phyloP scores from a whole-genome alignment of 139 green algal species.

The Coccomyxa sp. region DNA sequence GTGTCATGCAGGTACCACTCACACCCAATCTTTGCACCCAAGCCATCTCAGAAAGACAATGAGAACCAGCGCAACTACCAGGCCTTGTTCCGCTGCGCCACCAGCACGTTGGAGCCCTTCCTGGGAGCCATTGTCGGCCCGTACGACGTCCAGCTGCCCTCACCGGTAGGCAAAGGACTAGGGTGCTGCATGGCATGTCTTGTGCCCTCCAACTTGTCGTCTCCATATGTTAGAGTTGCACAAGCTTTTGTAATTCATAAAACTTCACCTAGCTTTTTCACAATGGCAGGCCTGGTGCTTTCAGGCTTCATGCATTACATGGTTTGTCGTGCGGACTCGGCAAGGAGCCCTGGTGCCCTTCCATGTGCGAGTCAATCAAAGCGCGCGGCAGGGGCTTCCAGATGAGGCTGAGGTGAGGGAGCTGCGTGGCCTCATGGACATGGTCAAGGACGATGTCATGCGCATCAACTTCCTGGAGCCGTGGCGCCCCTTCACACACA shows the following conservation, averaged over 20 bases:
- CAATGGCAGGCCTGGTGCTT: too few species aligned
- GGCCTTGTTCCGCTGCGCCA: constrained; percentile 55
- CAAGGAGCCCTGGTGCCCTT: constrained; percentile 28
- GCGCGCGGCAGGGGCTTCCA: constrained; percentile 22
- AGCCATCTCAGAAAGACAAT: constrained; percentile 71
- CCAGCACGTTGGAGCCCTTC: constrained; percentile 64
- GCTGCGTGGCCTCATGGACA: constrained; percentile 18
- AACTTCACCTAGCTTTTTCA: too few species aligned
- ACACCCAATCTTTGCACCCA: constrained; percentile 75
- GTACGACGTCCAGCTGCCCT: constrained; percentile 65
- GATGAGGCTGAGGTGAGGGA: constrained; percentile 1
- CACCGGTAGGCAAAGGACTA: constrained; percentile 15
- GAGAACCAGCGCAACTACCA: constrained; percentile 88
- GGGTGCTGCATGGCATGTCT: not conserved
- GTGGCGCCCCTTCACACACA: constrained; percentile 52
- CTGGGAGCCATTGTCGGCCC: constrained; percentile 74
- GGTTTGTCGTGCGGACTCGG: constrained; percentile 36
- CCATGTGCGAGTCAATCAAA: constrained; percentile 16
- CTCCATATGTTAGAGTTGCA: too few species aligned
- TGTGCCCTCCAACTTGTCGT: too few species aligned
- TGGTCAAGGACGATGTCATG: constrained; percentile 31
- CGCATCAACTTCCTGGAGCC: constrained; percentile 40
- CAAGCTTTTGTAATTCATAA: too few species aligned
- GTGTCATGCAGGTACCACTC: constrained; percentile 63
- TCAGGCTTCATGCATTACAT: constrained; percentile 19